Percentiles rank a stretch among this genome's conserved stretches.
Evolutionary conservation across 2,329 filamentous ascomycete genomes (phyloP).

Genomic region (Simplicillium aogashimaense): DNA sequence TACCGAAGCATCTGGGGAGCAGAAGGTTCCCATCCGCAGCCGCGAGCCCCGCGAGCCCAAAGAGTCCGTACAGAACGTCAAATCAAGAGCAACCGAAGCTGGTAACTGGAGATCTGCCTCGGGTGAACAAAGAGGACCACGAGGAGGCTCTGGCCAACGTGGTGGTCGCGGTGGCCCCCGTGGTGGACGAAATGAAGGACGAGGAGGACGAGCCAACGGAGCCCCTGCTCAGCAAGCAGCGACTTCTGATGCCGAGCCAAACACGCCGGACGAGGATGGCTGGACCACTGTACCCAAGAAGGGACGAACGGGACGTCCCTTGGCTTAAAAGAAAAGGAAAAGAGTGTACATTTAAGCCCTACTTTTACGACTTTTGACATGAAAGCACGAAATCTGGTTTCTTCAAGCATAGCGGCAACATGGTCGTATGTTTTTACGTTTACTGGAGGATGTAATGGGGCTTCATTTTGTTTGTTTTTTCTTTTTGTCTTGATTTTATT

Average conservation of each 20-base stretch:
- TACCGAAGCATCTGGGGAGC: constrained; percentile 28
- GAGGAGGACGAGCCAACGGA: constrained; percentile 39
- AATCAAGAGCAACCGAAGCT: constrained; percentile 46
- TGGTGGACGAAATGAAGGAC: constrained; percentile 24
- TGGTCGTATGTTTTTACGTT: too few species aligned
- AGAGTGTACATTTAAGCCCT: constrained; percentile 22
- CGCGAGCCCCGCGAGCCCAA: constrained; percentile 25
- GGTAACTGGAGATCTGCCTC: constrained; percentile 51
- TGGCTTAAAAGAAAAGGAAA: constrained; percentile 9
- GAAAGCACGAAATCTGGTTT: neutral
- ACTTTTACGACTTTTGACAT: constrained; percentile 24
- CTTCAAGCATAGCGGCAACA: too few species aligned
- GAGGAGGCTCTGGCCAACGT: constrained; percentile 30
- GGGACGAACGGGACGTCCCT: constrained; percentile 23
- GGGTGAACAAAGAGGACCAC: constrained; percentile 36
- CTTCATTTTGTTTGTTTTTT: too few species aligned
- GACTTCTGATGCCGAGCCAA: constrained; percentile 19
- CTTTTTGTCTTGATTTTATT: too few species aligned
- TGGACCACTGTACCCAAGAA: constrained; percentile 49
- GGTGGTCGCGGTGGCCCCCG: constrained; percentile 26
- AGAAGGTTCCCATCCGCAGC: constrained; percentile 31
- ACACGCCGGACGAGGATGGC: constrained; percentile 45
- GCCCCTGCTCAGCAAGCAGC: constrained; percentile 27
- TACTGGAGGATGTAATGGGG: too few species aligned
- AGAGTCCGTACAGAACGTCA: constrained; percentile 33